Evolutionary conservation across 2,329 filamentous ascomycete species (phyloP), one percentile per base, ranked within the genome.

Genomic region (Aspergillus sp.): DNA sequence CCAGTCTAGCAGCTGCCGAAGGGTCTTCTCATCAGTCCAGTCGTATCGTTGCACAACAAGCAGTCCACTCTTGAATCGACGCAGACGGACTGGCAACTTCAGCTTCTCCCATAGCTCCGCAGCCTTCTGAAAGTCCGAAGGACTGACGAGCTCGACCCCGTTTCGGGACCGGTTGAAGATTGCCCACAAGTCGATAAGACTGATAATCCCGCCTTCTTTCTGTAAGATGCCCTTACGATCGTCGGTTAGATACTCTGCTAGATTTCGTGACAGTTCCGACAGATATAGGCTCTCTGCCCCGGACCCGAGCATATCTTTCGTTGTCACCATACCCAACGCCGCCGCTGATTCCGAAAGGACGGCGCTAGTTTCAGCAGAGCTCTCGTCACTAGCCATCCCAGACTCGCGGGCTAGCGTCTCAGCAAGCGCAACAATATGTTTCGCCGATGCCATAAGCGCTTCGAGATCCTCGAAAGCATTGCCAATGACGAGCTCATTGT

Each of bases 381-480:
- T 83, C n/a, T 82, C 84, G 21, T 84, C 85, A 19, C 81, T 78
- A 8, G 82, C 80, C 62, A 85, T 85, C 2, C 81, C 81, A 0
- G 82, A 81, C 70, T 93, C 90, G 11, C 86, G 83, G 1, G 92
- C 88, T 68, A 98, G 94, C 15, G 88, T 88, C 75, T 98, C 94
- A 0, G 95, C 95, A 44, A 99, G 87, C 5, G 92, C 92, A 54
- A 98, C 89, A 52, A 99, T 92, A 73, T 99, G 92, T 73, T 98
- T 97, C 5, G 95, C 95, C 3, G 94, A 97, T 3, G 93, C 92
- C 94, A 98, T 99, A 39, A 99, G 82, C 3, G 95, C 93, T 73
- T 98, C 94, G 0, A 99, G 84, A 71, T 99, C 95, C 73, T 97
- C 94, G 70, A 99, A 99, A 0, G 95, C 93, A 65, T 86, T 92